Conservation (phyloP, 371 early-diverging fungal genomes). For the Rhizopus delemar region DNA sequence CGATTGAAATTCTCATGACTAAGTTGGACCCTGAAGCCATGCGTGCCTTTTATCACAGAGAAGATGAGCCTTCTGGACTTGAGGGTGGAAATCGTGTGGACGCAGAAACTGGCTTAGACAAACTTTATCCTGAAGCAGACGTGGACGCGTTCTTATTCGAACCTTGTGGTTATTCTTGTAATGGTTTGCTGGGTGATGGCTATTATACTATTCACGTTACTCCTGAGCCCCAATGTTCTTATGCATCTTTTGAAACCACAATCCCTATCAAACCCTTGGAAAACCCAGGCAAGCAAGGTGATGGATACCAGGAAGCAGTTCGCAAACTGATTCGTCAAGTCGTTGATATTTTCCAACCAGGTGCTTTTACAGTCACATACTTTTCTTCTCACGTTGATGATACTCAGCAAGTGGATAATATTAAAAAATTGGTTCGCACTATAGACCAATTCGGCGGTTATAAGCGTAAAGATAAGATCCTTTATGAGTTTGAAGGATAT, state of each 20-base stretch:
- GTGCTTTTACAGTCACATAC: conserved; percentile 80
- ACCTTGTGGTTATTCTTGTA: conserved; percentile 95
- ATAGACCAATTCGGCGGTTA: conserved; percentile 58
- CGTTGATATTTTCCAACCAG: conserved; percentile 78
- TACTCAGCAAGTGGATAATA: conserved; percentile 38
- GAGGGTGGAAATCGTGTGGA: conserved; percentile 67
- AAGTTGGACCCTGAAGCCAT: conserved; percentile 74
- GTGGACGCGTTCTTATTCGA: conserved; percentile 87
- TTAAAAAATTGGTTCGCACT: conserved; percentile 43
- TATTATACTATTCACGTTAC: conserved; percentile 97
- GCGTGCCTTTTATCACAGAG: conserved; percentile 61
- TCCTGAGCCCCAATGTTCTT: conserved; percentile 93
- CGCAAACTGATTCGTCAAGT: conserved; percentile 68
- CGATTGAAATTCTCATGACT: conserved; percentile 94
- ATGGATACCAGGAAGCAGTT: conserved; percentile 45
- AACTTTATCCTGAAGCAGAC: conserved; percentile 72
- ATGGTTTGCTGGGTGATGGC: conserved; percentile 77
- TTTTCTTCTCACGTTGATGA: conserved; percentile 63
- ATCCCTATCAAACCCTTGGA: conserved; percentile 60
- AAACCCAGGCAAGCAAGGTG: conserved; percentile 32
- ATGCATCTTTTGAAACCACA: conserved; percentile 94
- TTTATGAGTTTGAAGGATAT: conserved; percentile 82
- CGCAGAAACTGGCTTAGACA: conserved; percentile 70
- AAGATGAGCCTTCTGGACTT: conserved; percentile 53
- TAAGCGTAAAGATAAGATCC: conserved; percentile 66